These are phyloP conservation scores for Cyberlindnera mrakii DNA, from an alignment of 805 yeast genomes.

Conservation along the genomic window DNA sequence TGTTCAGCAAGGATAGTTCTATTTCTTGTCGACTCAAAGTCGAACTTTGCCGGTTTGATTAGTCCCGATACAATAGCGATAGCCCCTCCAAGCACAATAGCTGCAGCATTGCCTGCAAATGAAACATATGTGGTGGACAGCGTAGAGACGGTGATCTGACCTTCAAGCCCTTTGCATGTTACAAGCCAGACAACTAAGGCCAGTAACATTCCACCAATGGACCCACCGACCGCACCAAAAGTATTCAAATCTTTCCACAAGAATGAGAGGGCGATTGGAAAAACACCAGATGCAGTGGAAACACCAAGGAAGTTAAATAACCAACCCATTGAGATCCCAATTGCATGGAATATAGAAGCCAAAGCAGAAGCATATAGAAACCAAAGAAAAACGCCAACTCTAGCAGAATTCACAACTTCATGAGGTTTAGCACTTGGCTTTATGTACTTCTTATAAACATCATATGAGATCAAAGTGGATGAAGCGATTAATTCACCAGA, in stretches of 20 bases:
- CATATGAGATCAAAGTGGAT: constrained; percentile 38
- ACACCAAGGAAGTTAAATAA: constrained; percentile 36
- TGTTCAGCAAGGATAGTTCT: constrained; percentile 24
- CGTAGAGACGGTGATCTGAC: constrained; percentile 30
- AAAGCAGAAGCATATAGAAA: constrained; percentile 30
- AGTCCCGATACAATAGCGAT: constrained; percentile 27
- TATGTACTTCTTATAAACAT: constrained; percentile 38
- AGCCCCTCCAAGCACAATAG: constrained; percentile 32
- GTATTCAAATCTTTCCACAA: constrained; percentile 33
- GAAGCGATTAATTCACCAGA: constrained; percentile 37
- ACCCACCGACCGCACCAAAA: constrained; percentile 33
- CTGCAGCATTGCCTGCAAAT: constrained; percentile 34
- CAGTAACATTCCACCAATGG: constrained; percentile 30
- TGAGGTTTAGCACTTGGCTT: constrained; percentile 37
- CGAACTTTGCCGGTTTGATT: constrained; percentile 36
- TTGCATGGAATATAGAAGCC: constrained; percentile 31
- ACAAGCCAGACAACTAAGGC: constrained; percentile 35
- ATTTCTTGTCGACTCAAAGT: constrained; percentile 30
- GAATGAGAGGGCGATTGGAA: constrained; percentile 33
- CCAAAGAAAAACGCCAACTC: constrained; percentile 36
- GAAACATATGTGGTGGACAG: constrained; percentile 35
- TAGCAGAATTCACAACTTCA: constrained; percentile 36
- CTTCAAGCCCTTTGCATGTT: constrained; percentile 29
- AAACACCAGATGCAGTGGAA: constrained; percentile 35
- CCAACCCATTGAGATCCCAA: constrained; percentile 34